These are phyloP conservation scores for Coemansia sp. DNA, from an alignment of 192 early-diverging fungal species.

Conservation along the genomic window DNA sequence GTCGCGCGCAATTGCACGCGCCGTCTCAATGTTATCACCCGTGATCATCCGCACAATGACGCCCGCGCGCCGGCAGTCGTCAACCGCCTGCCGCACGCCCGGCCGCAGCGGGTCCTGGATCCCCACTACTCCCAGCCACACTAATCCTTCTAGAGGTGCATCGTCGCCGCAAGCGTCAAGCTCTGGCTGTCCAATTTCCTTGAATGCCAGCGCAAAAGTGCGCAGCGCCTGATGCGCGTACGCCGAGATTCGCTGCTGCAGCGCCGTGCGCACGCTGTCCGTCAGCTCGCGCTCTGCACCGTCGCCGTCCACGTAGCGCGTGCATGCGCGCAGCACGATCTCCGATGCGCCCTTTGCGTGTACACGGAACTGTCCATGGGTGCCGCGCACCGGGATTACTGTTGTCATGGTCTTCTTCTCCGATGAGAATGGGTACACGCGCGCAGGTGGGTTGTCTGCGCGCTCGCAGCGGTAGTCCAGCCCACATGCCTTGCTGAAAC, in stretches of 20 bases:
- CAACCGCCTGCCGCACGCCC: constrained; percentile 76
- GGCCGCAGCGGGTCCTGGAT: constrained; percentile 87
- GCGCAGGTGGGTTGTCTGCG: constrained; percentile 53
- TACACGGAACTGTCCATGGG: constrained; percentile 45
- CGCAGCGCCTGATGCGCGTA: constrained; percentile 72
- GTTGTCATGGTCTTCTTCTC: constrained; percentile 89
- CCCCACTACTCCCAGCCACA: constrained; percentile 74
- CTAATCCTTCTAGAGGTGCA: constrained; percentile 58
- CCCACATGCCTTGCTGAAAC: constrained; percentile 64
- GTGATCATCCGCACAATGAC: constrained; percentile 90
- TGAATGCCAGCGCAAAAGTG: constrained; percentile 70
- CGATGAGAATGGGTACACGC: constrained; percentile 86
- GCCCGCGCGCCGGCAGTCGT: constrained; percentile 74
- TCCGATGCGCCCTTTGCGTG: constrained; percentile 82
- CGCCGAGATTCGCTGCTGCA: constrained; percentile 55
- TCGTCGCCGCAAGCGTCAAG: constrained; percentile 54
- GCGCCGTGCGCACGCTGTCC: constrained; percentile 36
- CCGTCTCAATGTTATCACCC: constrained; percentile 83
- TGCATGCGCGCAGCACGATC: constrained; percentile 67
- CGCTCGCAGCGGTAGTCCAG: constrained; percentile 61
- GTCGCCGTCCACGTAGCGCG: constrained; percentile 58
- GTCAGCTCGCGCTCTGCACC: constrained; percentile 56
- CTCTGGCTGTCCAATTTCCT: constrained; percentile 56
- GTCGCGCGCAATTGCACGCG: constrained; percentile 82
- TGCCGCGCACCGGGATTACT: constrained; percentile 50